These are phyloP conservation scores for Trypanosoma cruzi DNA, from an alignment of 208 protist species.

Conservation along the genomic window DNA sequence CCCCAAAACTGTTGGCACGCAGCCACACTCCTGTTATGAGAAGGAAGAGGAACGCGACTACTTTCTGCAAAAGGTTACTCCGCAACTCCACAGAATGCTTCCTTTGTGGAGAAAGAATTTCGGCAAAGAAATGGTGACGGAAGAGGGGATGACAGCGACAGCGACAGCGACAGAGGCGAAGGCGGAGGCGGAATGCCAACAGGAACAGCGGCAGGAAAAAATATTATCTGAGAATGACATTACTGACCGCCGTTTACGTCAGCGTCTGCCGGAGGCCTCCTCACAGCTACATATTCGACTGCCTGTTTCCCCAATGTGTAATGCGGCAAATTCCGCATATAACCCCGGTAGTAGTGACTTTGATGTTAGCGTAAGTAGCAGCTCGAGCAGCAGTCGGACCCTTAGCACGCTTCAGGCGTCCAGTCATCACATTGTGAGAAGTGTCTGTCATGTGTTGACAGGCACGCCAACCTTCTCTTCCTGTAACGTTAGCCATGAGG, in stretches of 20 bases:
- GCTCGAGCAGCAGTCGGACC: background rate
- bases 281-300: background rate
- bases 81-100: background rate
- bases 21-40: slow-evolving; percentile 4
- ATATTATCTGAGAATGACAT: background rate
- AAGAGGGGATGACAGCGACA: too few relatives aligned
- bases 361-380: background rate
- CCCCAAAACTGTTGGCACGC: background rate
- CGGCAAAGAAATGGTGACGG: background rate
- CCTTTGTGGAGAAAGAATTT: background rate
- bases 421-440: background rate
- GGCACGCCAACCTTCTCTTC: too few relatives aligned
- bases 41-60: slow-evolving; percentile 17
- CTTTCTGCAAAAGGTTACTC: background rate
- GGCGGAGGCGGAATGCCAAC: too few relatives aligned
- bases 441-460: too few relatives aligned
- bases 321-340: background rate
- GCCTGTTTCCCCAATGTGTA: background rate
- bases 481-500: too few relatives aligned
- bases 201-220: slow-evolving; percentile 1
- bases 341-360: background rate
- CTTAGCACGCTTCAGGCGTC: background rate
- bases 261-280: background rate
- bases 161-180: background rate
- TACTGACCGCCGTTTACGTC: background rate